Evolutionary conservation across 2,329 filamentous ascomycete species (phyloP).

Genomic region (Hyphodiscus sp.): DNA sequence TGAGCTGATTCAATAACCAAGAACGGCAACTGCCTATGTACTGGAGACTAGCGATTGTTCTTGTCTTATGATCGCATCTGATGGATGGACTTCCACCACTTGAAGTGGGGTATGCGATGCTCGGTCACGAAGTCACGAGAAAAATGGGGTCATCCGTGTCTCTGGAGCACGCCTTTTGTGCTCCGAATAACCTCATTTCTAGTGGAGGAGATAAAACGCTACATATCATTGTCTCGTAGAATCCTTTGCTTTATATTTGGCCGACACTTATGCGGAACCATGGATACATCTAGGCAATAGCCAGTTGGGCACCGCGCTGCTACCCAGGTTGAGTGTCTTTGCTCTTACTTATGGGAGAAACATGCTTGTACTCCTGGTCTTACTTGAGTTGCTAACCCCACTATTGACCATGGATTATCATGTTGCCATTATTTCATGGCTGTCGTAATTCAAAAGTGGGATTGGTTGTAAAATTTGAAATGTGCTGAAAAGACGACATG

Average conservation of each 20-base stretch:
- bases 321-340: neutral
- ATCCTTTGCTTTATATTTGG: neutral
- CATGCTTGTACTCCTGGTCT: too few species aligned
- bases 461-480: neutral
- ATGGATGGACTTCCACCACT: too few species aligned
- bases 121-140: neutral
- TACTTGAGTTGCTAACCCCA: neutral
- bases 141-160: neutral
- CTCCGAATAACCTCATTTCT: constrained; percentile 2
- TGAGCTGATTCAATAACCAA: too few species aligned
- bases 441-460: neutral
- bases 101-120: neutral
- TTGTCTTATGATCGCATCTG: neutral
- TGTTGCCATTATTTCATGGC: neutral
- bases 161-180: constrained; percentile 4
- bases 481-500: neutral
- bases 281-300: neutral
- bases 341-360: too few species aligned
- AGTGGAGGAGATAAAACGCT: too few species aligned
- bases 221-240: too few species aligned
- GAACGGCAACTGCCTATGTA: too few species aligned
- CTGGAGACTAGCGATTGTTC: too few species aligned
- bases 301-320: neutral
- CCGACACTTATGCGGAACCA: neutral
- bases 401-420: neutral